These are phyloP conservation scores for Aspergillus texensis DNA, from an alignment of 2,329 filamentous ascomycete genomes.

Conservation along the genomic window DNA sequence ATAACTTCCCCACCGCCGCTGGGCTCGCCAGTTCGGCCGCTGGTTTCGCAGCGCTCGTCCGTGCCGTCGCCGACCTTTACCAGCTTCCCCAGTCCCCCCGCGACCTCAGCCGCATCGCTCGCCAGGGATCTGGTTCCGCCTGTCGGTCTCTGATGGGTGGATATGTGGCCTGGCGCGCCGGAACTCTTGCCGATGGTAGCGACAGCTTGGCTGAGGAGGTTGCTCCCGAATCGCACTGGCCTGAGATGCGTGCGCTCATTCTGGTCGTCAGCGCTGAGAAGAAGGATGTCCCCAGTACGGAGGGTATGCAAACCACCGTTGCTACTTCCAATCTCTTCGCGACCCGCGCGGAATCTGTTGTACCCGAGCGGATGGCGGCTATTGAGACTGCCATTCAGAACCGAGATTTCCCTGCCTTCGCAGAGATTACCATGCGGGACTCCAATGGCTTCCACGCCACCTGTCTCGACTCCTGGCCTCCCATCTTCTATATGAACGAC, in stretches of 20 bases:
- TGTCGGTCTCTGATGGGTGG: slow-evolving; percentile 92
- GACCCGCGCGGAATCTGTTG: slow-evolving; percentile 72
- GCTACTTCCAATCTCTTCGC: slow-evolving; percentile 86
- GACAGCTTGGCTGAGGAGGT: slow-evolving; percentile 90
- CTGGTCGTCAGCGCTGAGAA: slow-evolving; percentile 91
- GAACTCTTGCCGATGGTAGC: slow-evolving; percentile 72
- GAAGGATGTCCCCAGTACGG: slow-evolving; percentile 90
- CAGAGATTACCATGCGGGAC: slow-evolving; percentile 90
- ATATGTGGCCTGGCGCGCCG: slow-evolving; percentile 93
- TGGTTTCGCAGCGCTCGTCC: slow-evolving; percentile 69
- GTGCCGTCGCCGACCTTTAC: slow-evolving; percentile 88
- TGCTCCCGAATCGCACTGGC: slow-evolving; percentile 88
- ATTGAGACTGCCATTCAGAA: slow-evolving; percentile 82
- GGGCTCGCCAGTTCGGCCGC: slow-evolving; percentile 72
- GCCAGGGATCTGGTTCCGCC: slow-evolving; percentile 92
- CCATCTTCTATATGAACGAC: slow-evolving; percentile 99
- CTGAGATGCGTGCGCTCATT: slow-evolving; percentile 88
- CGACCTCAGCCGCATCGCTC: slow-evolving; percentile 83
- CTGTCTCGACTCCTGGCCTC: slow-evolving; percentile 92
- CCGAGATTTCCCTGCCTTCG: slow-evolving; percentile 84
- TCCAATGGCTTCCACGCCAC: slow-evolving; percentile 96
- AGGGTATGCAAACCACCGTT: slow-evolving; percentile 97
- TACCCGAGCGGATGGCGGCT: slow-evolving; percentile 77
- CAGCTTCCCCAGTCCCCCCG: slow-evolving; percentile 77
- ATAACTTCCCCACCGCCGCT: slow-evolving; percentile 98